A percentile compares a stretch with the other conserved stretches of the same genome.
Evolutionary conservation across 345 rosid species (phyloP).

Genomic region (Toxicodendron radicans): DNA sequence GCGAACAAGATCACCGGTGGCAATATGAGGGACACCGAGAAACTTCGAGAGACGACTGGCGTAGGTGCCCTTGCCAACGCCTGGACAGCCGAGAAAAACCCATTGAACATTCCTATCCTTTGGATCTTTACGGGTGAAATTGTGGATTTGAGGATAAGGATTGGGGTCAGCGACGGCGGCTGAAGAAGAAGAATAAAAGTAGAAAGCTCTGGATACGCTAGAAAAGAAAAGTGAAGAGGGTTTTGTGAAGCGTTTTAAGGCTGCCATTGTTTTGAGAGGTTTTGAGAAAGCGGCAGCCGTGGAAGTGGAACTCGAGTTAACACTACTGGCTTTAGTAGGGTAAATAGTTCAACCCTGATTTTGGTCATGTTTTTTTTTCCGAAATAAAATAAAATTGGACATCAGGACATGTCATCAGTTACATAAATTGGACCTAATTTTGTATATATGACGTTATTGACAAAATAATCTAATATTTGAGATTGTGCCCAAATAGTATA

Average conservation of each 20-base stretch:
- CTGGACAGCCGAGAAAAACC: slow-evolving; percentile 94
- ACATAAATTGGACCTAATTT: too few relatives aligned
- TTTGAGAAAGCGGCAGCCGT: slow-evolving; percentile 6
- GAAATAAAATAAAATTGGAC: too few relatives aligned
- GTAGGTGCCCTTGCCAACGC: slow-evolving; percentile 97
- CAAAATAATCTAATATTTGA: too few relatives aligned
- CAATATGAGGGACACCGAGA: slow-evolving; percentile 92
- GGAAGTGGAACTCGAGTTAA: not conserved
- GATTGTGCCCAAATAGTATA: too few relatives aligned
- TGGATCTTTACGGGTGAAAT: slow-evolving; percentile 36
- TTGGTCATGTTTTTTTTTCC: not conserved
- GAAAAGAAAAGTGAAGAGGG: slow-evolving; percentile 31
- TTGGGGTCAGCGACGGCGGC: slow-evolving; percentile 19
- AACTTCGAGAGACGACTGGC: slow-evolving; percentile 84
- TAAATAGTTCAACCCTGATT: slow-evolving; percentile 7
- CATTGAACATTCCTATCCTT: slow-evolving; percentile 75
- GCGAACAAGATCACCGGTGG: slow-evolving; percentile 96
- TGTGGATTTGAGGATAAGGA: slow-evolving; percentile 23
- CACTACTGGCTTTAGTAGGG: not conserved
- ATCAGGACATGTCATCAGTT: too few relatives aligned
- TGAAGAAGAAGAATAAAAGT: slow-evolving; percentile 21
- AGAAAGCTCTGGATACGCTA: slow-evolving; percentile 22
- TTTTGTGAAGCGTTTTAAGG: slow-evolving; percentile 45
- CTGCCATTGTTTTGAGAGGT: slow-evolving; percentile 41
- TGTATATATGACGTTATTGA: too few relatives aligned